Evolutionary conservation across 2,329 filamentous ascomycete species (phyloP).

Genomic region (Trichoderma aggressivum): DNA sequence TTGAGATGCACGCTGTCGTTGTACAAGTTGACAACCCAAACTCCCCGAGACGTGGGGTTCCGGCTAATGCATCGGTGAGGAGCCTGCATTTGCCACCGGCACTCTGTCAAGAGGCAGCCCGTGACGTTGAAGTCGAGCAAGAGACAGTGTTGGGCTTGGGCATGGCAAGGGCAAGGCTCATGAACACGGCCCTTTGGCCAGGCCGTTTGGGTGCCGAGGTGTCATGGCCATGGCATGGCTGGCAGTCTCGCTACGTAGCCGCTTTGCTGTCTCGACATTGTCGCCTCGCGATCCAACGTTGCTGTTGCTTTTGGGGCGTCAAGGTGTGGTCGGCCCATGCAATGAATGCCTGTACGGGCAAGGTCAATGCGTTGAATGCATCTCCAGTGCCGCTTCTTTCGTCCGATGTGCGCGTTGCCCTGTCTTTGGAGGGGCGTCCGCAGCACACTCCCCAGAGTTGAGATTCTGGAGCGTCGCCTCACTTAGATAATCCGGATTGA

Average conservation of each 20-base stretch:
- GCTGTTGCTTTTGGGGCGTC: background rate
- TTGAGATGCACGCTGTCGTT: constrained; percentile 1
- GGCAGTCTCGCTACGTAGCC: constrained; percentile 8
- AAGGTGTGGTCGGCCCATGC: background rate
- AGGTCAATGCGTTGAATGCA: background rate
- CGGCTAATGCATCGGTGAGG: constrained; percentile 6
- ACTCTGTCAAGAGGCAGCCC: constrained; percentile 8
- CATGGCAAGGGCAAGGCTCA: background rate
- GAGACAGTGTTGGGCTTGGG: background rate
- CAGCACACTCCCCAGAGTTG: background rate
- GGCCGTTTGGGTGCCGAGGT: background rate
- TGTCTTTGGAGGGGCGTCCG: background rate
- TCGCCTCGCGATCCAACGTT: background rate
- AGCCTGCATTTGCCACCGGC: constrained; percentile 13
- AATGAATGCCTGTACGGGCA: background rate
- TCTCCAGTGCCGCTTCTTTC: background rate
- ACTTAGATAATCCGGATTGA: background rate
- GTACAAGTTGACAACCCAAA: background rate
- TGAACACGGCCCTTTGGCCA: background rate
- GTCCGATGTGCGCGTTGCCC: background rate
- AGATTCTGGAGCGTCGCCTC: background rate
- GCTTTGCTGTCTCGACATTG: constrained; percentile 1
- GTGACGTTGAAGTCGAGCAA: background rate
- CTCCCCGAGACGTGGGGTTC: background rate
- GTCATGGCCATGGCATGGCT: background rate